Base-by-base conservation (phyloP, 768 basidiomycete species). In the Rhodotorula taiwanensis region DNA sequence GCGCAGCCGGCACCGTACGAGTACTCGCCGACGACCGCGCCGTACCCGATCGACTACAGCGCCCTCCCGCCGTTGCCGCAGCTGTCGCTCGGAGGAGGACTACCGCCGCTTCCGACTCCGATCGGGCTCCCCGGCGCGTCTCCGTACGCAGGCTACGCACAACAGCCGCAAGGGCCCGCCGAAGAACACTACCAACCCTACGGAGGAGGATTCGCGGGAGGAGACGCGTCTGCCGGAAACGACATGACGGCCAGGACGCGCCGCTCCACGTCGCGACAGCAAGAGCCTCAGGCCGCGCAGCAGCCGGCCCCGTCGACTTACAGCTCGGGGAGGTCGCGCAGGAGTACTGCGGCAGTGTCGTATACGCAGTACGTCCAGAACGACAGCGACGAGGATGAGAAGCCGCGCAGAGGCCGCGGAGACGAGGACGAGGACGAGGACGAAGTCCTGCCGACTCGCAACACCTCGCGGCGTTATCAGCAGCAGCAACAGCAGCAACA, bases 21-120 rank as follows among this genome's bases (percentile, higher is more conserved):
- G 36, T 16, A 39, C 36, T 39, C 16, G 36, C 36, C 36, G 36
- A 39, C 33, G 39, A 28, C 21, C 28, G 42, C 21, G 27, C 4
- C 23, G 48, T 30, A 20, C 51, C 25, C 51, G 33, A n/a, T 6
- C 14, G 34, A 23, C 34, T 23, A 10, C 34, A 11, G 15, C 27
- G 49, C 30, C 49, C 28, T 10, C 30, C 30, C 49, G 34, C 34
- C 34, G 6, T 34, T n/a, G 33, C 51, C 20, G 6, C 18, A 5
- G 9, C 49, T 31, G 5, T 7, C 52, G 25, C 41, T 28, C 47
- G 60, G n/a, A 36, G 60, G 28, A 62, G 36, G n/a, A n/a, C n/a
- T n/a, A n/a, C n/a, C 41, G 30, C 52, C 21, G 28, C 34, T 14
- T 28, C 36, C 36, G 36, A 39, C 36, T 16, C 16, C 36, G 36